Evolutionary conservation across 192 early-diverging fungal species (phyloP).

Genomic region (Rhizoclosmatium sp.): DNA sequence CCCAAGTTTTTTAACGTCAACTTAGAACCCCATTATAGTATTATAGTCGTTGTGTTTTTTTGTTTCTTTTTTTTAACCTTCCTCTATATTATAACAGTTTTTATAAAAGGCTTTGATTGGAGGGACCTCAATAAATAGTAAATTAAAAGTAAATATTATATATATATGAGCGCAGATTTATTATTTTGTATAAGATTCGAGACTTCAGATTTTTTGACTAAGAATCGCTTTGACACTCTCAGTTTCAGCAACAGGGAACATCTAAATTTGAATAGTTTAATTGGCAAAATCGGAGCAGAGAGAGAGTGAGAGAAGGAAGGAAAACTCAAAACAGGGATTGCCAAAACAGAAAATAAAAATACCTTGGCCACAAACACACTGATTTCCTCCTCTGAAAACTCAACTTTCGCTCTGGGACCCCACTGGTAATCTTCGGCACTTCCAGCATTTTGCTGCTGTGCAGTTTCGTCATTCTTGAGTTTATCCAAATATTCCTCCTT

Average conservation of each 20-base stretch:
- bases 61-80: slow-evolving; percentile 14
- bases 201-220: not conserved
- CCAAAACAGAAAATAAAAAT: slow-evolving; percentile 1
- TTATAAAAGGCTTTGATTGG: not conserved
- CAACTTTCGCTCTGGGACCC: slow-evolving; percentile 38
- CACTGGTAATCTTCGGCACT: slow-evolving; percentile 12
- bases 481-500: slow-evolving; percentile 37
- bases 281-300: not conserved
- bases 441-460: not conserved
- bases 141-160: not conserved
- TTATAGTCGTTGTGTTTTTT: not conserved
- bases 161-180: not conserved
- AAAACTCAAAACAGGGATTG: not conserved
- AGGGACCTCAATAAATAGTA: not conserved
- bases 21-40: not conserved
- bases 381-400: slow-evolving; percentile 26
- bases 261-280: not conserved
- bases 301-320: not conserved
- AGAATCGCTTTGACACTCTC: slow-evolving; percentile 10
- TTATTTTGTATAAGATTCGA: not conserved
- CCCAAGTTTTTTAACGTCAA: not conserved
- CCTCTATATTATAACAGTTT: not conserved
- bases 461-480: not conserved
- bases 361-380: slow-evolving; percentile 23
- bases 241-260: slow-evolving; percentile 11